Evolutionary conservation across 345 rosid species (phyloP).

Genomic region (Eucalyptus cloeziana): DNA sequence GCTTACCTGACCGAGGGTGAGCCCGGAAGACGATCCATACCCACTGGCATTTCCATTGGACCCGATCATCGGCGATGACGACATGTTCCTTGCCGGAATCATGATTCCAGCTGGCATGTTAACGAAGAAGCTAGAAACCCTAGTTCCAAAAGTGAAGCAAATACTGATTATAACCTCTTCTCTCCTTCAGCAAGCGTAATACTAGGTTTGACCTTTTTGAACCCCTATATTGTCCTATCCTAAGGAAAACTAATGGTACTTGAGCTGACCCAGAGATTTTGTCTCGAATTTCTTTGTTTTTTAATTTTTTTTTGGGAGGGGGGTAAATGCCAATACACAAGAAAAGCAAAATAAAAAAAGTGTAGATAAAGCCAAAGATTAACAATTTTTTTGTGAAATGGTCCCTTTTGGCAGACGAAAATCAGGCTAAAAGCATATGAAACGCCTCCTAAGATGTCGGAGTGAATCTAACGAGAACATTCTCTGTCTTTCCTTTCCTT

Average conservation of each 20-base stretch:
- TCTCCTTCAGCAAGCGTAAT: neutral
- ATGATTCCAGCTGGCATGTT: conserved; percentile 49
- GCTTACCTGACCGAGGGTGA: conserved; percentile 44
- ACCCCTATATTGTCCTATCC: neutral
- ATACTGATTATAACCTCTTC: neutral
- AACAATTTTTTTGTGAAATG: neutral
- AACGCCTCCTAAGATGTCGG: neutral
- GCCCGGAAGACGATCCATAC: conserved; percentile 41
- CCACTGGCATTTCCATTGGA: conserved; percentile 23
- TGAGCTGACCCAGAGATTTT: neutral
- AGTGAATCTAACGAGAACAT: neutral
- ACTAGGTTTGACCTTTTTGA: neutral
- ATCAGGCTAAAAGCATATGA: neutral
- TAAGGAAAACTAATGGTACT: neutral
- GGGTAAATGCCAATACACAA: neutral
- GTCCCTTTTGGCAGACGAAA: neutral
- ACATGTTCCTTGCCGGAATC: conserved; percentile 54
- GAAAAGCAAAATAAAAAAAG: neutral
- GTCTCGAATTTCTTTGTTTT: neutral
- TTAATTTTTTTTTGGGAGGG: neutral
- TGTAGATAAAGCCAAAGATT: neutral
- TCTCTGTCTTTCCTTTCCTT: neutral
- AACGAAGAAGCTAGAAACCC: conserved; percentile 6
- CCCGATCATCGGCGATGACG: conserved; percentile 32
- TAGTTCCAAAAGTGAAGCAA: neutral